Evolutionary conservation across 306 rosid species (phyloP).

Genomic region (Morella rubra): DNA sequence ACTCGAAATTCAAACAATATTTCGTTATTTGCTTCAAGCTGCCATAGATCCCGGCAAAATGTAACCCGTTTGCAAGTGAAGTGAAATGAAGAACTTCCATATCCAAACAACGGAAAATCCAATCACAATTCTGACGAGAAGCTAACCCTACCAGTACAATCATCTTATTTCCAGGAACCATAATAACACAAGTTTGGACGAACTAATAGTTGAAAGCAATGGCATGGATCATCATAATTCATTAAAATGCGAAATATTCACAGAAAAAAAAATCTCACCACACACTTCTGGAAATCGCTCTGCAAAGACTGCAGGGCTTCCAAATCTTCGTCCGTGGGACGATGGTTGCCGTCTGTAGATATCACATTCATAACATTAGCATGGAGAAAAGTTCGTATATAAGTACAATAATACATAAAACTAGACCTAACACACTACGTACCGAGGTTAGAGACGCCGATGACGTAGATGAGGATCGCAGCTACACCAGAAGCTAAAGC

Average conservation of each 20-base stretch:
- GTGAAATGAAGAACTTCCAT: background rate
- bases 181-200: background rate
- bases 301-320: slow-evolving; percentile 70
- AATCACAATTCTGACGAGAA: background rate
- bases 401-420: background rate
- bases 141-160: background rate
- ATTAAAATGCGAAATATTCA: background rate
- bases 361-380: slow-evolving; percentile 17
- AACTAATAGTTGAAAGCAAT: background rate
- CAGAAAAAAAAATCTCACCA: slow-evolving; percentile 55
- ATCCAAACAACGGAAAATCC: background rate
- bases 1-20: background rate
- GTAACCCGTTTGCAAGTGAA: background rate
- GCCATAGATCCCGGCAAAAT: background rate
- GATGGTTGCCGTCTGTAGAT: slow-evolving; percentile 45
- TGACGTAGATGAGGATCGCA: slow-evolving; percentile 54
- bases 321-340: slow-evolving; percentile 58
- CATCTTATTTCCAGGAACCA: background rate
- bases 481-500: slow-evolving; percentile 49
- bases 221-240: background rate
- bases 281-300: slow-evolving; percentile 70
- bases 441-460: slow-evolving; percentile 48
- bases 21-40: background rate
- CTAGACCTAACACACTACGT: background rate
- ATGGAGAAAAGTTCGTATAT: background rate